These are phyloP conservation scores for Ceratocystis eucalypticola DNA, from an alignment of 2,329 filamentous ascomycete species.

Conservation along the genomic window DNA sequence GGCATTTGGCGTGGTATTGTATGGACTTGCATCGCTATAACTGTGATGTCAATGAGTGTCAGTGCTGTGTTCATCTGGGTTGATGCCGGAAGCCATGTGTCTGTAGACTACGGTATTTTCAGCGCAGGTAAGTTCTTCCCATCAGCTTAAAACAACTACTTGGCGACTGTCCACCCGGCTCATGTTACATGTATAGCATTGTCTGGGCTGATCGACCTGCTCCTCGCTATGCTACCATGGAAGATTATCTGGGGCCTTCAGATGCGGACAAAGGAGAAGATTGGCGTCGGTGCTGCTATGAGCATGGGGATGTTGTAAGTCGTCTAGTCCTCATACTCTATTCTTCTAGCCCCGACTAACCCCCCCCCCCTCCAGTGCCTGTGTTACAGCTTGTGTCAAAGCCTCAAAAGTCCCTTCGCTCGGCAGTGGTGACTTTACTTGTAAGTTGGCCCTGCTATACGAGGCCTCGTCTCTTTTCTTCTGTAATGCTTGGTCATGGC, in stretches of 20 bases:
- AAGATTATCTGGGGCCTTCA: constrained; percentile 29
- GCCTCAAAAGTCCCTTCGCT: constrained; percentile 23
- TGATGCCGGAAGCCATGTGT: constrained; percentile 5
- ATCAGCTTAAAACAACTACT: neutral
- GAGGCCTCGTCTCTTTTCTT: neutral
- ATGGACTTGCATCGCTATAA: constrained; percentile 23
- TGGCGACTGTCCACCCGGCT: neutral
- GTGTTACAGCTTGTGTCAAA: constrained; percentile 26
- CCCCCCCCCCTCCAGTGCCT: constrained; percentile 23
- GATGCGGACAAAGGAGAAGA: constrained; percentile 30
- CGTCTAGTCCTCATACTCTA: neutral
- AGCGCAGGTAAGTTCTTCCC: constrained; percentile 16
- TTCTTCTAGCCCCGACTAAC: neutral
- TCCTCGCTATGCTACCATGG: constrained; percentile 31
- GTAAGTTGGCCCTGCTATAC: constrained; percentile 10
- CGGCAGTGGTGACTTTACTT: constrained; percentile 20
- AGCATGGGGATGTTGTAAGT: constrained; percentile 32
- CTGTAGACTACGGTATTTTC: constrained; percentile 20
- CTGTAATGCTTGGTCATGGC: neutral
- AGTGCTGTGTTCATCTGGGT: constrained; percentile 22
- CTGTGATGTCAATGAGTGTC: constrained; percentile 22
- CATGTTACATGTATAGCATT: constrained; percentile 21
- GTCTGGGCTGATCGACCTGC: constrained; percentile 29
- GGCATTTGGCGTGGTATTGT: constrained; percentile 20
- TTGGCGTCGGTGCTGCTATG: constrained; percentile 31